Base-by-base conservation (phyloP, 2,329 filamentous ascomycete genomes). In the Paecilomyces niveus region DNA sequence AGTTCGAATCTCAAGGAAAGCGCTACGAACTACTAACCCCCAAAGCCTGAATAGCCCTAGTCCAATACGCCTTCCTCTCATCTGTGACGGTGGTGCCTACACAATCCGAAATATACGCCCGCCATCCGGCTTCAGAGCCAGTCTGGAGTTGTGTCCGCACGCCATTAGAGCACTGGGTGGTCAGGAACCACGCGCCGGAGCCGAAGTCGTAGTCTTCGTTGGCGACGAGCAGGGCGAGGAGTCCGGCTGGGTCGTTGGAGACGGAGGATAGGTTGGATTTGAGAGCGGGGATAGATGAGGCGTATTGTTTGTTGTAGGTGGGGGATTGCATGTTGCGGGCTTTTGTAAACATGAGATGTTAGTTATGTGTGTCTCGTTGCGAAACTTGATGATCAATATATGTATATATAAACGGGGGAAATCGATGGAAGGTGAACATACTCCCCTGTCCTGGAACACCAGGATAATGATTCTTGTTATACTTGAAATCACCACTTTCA, bases 401-500 rank as follows among this genome's bases (percentile, higher is more conserved):
- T 22, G 3, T 22, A 22, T 6, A 24, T 10, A 33, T 15, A 58
- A 50, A 58, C 35, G 57, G 51, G 21, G 54, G 52, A n/a, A n/a
- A n/a, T n/a, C n/a, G n/a, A n/a, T n/a, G 26, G 22, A 54, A 54
- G 9, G 29, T 22, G 33, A 56, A 68, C 67, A 54, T 59, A 72
- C 70, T 92, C 24, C 89, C 89, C 71, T 92, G 88, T 8, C 89
- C 89, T 0, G 86, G 80, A 0, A 75, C 39, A 6, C 39, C 72
- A 0, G 81, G 82, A 75, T 72, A 82, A 65, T 85, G 77, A 74
- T 92, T 90, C 71, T 80, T 81, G 73, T 87, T 89, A 81, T 84
- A 92, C 66, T 83, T 80, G 75, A 92, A 89, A 62, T 86, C 80
- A 22, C 58, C 84, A 1, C 83, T 85, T 76, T 95, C 91, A 68